phyloP scores from a whole-genome alignment of 2,329 filamentous ascomycete genomes.

The Colletotrichum sp. region DNA sequence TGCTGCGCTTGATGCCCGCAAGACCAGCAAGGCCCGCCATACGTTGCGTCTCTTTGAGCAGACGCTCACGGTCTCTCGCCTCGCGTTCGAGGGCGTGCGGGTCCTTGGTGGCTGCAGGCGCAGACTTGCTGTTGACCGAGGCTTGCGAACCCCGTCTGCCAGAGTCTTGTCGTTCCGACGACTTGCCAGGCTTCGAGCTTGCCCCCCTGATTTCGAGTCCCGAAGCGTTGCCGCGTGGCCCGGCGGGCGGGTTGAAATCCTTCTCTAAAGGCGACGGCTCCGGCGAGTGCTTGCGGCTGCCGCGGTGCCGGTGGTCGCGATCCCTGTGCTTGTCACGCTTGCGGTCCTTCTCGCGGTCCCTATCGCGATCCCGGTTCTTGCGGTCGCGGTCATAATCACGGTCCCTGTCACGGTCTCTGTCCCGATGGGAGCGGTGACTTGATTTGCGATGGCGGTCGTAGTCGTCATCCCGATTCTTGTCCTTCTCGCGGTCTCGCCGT shows the following conservation, averaged over 20 bases:
- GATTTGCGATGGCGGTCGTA: conserved; percentile 48
- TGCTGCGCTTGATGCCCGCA: conserved; percentile 53
- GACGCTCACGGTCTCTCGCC: conserved; percentile 67
- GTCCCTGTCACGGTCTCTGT: conserved; percentile 44
- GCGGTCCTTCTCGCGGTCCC: conserved; percentile 31
- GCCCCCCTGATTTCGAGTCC: conserved; percentile 44
- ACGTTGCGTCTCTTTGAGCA: conserved; percentile 72
- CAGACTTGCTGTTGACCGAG: conserved; percentile 29
- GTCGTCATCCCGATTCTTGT: conserved; percentile 52
- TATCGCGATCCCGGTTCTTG: conserved; percentile 37
- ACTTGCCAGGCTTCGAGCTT: conserved; percentile 27
- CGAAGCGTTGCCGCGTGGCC: conserved; percentile 34
- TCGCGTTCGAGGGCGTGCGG: conserved; percentile 75
- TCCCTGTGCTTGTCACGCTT: conserved; percentile 45
- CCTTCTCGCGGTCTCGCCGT: conserved; percentile 43
- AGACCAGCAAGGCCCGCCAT: conserved; percentile 59
- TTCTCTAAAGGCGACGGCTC: conserved; percentile 39
- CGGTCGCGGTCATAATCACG: conserved; percentile 42
- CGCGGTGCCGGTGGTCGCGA: conserved; percentile 40
- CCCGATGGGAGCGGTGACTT: conserved; percentile 46
- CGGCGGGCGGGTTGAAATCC: conserved; percentile 46
- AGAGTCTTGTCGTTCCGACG: conserved; percentile 25
- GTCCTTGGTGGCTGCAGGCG: conserved; percentile 44
- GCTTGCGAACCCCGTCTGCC: conserved; percentile 42
- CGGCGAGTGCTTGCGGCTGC: conserved; percentile 33